Conservation (phyloP, 768 basidiomycete genomes). For the Russula foetens region DNA sequence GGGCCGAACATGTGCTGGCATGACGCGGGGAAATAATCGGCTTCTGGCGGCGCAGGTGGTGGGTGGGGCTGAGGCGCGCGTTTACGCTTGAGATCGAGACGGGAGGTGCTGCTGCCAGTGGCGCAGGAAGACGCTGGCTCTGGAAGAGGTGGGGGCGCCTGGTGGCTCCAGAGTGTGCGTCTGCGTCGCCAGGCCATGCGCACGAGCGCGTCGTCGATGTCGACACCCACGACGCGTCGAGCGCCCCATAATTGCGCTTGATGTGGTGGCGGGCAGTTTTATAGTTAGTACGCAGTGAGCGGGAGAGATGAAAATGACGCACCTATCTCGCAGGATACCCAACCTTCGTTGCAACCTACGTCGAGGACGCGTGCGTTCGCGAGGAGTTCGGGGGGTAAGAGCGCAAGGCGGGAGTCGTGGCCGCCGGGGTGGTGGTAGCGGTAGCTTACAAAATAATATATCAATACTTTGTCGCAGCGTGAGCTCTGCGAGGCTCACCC, state of each 20-base stretch:
- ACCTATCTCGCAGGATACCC: conserved; percentile 15
- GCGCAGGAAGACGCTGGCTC: conserved; percentile 1
- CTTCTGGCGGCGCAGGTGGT: not conserved
- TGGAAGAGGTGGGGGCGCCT: conserved; percentile 33
- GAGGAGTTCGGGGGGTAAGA: conserved; percentile 34
- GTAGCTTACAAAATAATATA: conserved; percentile 2
- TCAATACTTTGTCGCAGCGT: not conserved
- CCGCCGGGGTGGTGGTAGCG: conserved; percentile 12
- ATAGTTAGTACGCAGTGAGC: not conserved
- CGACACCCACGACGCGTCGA: conserved; percentile 67
- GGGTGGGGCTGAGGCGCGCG: not conserved
- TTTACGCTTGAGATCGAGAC: conserved; percentile 21
- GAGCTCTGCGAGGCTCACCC: not conserved
- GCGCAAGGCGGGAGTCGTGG: conserved; percentile 53
- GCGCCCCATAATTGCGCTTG: conserved; percentile 60
- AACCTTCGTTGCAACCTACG: conserved; percentile 19
- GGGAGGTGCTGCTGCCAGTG: not conserved
- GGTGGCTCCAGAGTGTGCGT: conserved; percentile 62
- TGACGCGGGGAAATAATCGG: conserved; percentile 67
- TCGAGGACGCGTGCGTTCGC: conserved; percentile 9
- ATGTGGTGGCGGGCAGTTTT: not conserved
- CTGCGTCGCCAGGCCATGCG: conserved; percentile 67
- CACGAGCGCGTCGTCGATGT: conserved; percentile 74
- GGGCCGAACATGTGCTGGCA: conserved; percentile 70
- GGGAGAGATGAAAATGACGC: conserved; percentile 19